These are phyloP conservation scores for Pochonia chlamydosporia DNA, from an alignment of 2,329 filamentous ascomycete species.

Conservation along the genomic window DNA sequence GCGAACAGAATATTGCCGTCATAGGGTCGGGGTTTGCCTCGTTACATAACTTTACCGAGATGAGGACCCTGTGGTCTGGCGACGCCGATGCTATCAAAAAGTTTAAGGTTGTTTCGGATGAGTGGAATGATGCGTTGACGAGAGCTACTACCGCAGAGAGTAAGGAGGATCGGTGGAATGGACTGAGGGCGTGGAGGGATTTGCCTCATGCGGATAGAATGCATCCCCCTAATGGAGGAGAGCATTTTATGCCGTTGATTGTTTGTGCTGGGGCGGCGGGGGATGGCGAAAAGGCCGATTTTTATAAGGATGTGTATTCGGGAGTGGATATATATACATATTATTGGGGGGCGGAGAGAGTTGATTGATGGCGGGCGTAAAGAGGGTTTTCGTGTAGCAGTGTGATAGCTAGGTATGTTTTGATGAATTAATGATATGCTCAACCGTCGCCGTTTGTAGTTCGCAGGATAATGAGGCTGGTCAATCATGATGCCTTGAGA, in stretches of 20 bases:
- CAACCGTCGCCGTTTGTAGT: too few relatives aligned
- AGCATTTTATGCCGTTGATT: conserved; percentile 55
- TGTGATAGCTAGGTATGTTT: too few relatives aligned
- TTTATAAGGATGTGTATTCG: conserved; percentile 42
- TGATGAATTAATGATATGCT: too few relatives aligned
- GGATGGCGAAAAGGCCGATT: conserved; percentile 33
- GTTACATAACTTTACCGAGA: conserved; percentile 47
- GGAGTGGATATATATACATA: conserved; percentile 49
- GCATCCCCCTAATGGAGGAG: conserved; percentile 47
- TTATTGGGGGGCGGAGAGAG: conserved; percentile 40
- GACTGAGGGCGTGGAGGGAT: conserved; percentile 40
- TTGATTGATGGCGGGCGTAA: conserved; percentile 14
- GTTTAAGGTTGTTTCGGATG: conserved; percentile 21
- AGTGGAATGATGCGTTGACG: conserved; percentile 42
- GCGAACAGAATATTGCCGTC: conserved; percentile 49
- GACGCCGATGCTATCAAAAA: conserved; percentile 14
- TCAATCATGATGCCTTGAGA: too few relatives aligned
- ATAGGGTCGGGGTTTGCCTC: conserved; percentile 56
- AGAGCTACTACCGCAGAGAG: conserved; percentile 31
- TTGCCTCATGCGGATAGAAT: conserved; percentile 44
- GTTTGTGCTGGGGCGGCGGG: conserved; percentile 48
- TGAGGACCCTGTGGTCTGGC: conserved; percentile 31
- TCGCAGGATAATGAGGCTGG: too few relatives aligned
- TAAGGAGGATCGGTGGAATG: conserved; percentile 28
- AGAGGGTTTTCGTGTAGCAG: too few relatives aligned